Base-by-base conservation (phyloP, 768 basidiomycete genomes). In the Trametes gibbosa region DNA sequence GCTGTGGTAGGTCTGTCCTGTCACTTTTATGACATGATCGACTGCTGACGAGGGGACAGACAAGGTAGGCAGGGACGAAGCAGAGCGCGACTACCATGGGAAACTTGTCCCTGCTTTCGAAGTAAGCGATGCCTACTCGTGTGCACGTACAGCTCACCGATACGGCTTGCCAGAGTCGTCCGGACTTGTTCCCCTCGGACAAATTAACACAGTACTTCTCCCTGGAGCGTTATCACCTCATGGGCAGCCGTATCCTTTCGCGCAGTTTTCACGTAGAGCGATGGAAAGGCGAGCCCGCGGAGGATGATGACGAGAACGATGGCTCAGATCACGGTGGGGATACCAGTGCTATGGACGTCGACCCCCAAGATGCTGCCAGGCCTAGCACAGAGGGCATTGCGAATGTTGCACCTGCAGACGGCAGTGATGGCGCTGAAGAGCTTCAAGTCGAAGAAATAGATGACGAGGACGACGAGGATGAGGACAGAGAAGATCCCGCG, bases 211-310 rank as follows among this genome's bases (percentile, higher is more conserved):
- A 64, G 19, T 74, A 80, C 67, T 97, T 90, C 72, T 83, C 87
- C 0, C 71, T 95, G 14, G 81, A 85, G 42, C 76, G 80, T 19
- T 98, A 89, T 68, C 97, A 98, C 71, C 73, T 90, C 32, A 92
- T 91, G 78, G 97, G 97, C 8, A 95, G 91, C 62, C 81, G 91
- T 24, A 92, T 99, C 58, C 80, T 98, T 5, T 97, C 95, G 5
- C 82, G 97, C 41, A 95, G 94, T 67, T 99, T 99, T 73, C 84
- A 84, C 29, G 85, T 99, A 29, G 86, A 87, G 58, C 79, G 76
- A 53, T 83, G 82, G 79, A 74, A 74, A 40, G 68, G 59, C 32
- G 68, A 64, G 14, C 61, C 37, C 14, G 25, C 23, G 8, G 67
- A 63, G 32, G 54, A 63, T 10, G 67, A 69, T 2, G 76, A 79